Evolutionary conservation across 208 protist genomes (phyloP).

Genomic region (Leishmania amazonensis): DNA sequence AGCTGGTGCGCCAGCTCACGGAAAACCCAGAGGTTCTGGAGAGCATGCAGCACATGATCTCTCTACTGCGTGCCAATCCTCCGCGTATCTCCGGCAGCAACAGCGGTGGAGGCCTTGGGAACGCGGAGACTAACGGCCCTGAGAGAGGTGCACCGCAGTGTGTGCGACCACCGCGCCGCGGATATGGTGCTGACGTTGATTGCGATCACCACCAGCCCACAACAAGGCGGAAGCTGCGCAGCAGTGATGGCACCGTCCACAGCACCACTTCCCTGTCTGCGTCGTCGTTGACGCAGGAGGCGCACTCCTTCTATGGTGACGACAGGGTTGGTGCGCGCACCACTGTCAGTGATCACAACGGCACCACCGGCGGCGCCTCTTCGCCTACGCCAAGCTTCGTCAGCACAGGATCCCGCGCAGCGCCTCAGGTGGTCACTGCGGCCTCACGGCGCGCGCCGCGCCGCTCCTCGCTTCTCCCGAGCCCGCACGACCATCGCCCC

Average conservation of each 20-base stretch:
- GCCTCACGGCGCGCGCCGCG: background rate
- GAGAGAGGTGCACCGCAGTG: background rate
- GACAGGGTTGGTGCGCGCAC: background rate
- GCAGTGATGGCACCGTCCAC: background rate
- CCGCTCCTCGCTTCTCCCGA: background rate
- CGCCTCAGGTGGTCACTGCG: background rate
- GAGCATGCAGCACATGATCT: constrained; percentile 64
- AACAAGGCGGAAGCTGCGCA: background rate
- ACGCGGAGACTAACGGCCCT: background rate
- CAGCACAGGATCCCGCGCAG: background rate
- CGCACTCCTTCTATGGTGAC: background rate
- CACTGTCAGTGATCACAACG: background rate
- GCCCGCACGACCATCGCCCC: background rate
- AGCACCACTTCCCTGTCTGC: background rate
- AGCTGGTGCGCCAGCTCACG: constrained; percentile 69
- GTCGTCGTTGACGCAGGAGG: constrained; percentile 2
- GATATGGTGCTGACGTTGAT: constrained; percentile 2
- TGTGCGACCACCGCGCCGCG: constrained; percentile 18
- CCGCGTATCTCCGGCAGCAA: background rate
- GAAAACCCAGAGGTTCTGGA: constrained; percentile 65
- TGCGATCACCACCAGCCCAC: background rate
- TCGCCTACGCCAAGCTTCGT: background rate
- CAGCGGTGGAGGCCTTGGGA: background rate
- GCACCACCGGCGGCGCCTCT: background rate
- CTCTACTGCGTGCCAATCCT: constrained; percentile 37